Conservation (phyloP, 208 protist genomes). For the Trichomonas vaginalis region DNA sequence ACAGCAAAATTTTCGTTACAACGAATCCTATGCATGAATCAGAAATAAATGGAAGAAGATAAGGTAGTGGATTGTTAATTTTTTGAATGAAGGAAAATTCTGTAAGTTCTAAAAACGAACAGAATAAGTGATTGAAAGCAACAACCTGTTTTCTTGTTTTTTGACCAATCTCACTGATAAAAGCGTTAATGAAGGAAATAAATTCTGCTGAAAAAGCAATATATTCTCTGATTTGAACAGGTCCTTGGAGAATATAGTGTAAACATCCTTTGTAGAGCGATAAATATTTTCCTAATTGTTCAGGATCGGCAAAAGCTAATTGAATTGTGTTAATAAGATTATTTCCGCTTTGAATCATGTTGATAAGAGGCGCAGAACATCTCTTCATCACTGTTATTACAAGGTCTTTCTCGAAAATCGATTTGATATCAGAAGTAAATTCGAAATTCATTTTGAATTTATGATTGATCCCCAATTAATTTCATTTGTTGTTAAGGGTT, state of each 20-base stretch:
- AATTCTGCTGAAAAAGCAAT: background rate
- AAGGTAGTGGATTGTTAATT: background rate
- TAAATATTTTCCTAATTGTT: background rate
- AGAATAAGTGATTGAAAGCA: background rate
- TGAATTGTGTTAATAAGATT: background rate
- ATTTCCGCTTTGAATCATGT: background rate
- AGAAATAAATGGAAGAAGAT: background rate
- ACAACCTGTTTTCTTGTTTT: background rate
- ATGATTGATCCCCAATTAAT: too few species aligned
- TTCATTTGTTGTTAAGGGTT: too few species aligned
- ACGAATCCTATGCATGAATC: background rate
- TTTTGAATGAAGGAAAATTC: background rate
- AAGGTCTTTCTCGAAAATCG: background rate
- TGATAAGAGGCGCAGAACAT: background rate
- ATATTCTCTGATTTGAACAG: background rate
- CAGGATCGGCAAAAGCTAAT: background rate
- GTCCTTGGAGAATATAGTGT: background rate
- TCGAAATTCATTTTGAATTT: background rate
- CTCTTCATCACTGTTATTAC: background rate
- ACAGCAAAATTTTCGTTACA: background rate
- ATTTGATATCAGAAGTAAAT: background rate
- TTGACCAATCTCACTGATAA: background rate
- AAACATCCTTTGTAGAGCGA: background rate
- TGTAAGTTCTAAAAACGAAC: background rate
- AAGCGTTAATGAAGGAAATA: background rate